Percentiles rank a stretch among this genome's conserved stretches.
Conservation (phyloP, 306 rosid species). For the Cicer chorassanicum region DNA sequence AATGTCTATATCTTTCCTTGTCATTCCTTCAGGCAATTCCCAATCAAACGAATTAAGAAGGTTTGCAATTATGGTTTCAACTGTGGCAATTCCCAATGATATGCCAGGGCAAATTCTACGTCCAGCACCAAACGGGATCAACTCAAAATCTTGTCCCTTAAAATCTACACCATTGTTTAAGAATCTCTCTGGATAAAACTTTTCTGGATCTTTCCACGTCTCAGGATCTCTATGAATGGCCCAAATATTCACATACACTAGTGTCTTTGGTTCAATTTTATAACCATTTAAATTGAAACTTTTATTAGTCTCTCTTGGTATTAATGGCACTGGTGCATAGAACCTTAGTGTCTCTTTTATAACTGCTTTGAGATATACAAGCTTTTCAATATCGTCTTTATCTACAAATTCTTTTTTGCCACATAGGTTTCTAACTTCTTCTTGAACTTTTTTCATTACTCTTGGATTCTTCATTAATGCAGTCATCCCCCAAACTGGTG, state of each 20-base stretch:
- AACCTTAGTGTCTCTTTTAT: slow-evolving; percentile 44
- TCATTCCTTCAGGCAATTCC: slow-evolving; percentile 36
- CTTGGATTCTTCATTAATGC: slow-evolving; percentile 30
- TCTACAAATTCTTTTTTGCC: not conserved
- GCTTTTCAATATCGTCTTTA: slow-evolving; percentile 26
- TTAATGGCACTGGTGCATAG: not conserved
- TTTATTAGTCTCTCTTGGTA: slow-evolving; percentile 27
- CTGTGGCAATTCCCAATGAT: not conserved
- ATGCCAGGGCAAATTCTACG: slow-evolving; percentile 43
- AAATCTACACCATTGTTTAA: slow-evolving; percentile 16
- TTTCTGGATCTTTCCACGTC: slow-evolving; percentile 39
- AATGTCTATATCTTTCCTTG: slow-evolving; percentile 25
- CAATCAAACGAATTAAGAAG: slow-evolving; percentile 40
- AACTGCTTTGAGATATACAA: slow-evolving; percentile 30
- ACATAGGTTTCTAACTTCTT: slow-evolving; percentile 4
- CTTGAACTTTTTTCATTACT: slow-evolving; percentile 28
- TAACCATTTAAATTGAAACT: slow-evolving; percentile 24
- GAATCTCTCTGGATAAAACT: slow-evolving; percentile 38
- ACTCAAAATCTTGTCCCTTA: slow-evolving; percentile 33
- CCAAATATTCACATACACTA: slow-evolving; percentile 37
- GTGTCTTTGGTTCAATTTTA: slow-evolving; percentile 25
- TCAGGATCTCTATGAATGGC: slow-evolving; percentile 30
- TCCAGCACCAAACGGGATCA: slow-evolving; percentile 40
- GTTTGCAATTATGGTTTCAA: slow-evolving; percentile 36
- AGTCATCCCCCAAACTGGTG: slow-evolving; percentile 33